phyloP scores from a whole-genome alignment of 2,329 filamentous ascomycete genomes.

The Clonostachys chloroleuca region DNA sequence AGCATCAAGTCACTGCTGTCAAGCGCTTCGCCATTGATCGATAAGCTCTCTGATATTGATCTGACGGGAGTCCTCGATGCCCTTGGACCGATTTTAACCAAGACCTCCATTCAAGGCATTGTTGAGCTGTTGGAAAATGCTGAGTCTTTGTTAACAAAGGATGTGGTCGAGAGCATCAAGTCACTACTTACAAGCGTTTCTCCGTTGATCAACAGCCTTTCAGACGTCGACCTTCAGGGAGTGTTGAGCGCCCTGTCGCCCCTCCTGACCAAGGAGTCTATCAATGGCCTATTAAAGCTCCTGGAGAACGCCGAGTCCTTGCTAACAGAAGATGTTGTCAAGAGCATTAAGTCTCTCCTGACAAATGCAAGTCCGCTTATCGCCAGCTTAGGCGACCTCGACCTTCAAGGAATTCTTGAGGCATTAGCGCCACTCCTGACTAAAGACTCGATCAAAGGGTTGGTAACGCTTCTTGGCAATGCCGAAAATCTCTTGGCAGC shows the following conservation, averaged over 20 bases:
- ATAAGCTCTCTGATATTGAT: slow-evolving; percentile 19
- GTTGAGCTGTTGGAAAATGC: slow-evolving; percentile 25
- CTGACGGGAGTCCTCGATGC: slow-evolving; percentile 17
- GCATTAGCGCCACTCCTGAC: slow-evolving; percentile 20
- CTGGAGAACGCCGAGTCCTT: slow-evolving; percentile 22
- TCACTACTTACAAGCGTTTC: slow-evolving; percentile 9
- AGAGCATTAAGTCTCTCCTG: slow-evolving; percentile 12
- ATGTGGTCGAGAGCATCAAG: slow-evolving; percentile 11
- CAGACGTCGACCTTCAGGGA: slow-evolving; percentile 23
- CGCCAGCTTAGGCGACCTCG: slow-evolving; percentile 19
- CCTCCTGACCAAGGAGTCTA: slow-evolving; percentile 15
- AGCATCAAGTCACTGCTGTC: slow-evolving; percentile 8
- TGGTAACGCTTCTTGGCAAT: slow-evolving; percentile 25
- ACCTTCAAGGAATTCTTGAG: slow-evolving; percentile 24
- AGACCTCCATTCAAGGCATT: slow-evolving; percentile 19
- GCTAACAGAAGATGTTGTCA: slow-evolving; percentile 13
- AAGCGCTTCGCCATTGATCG: slow-evolving; percentile 11
- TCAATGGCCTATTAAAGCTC: slow-evolving; percentile 22
- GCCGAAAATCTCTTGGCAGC: slow-evolving; percentile 26
- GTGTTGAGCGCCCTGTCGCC: slow-evolving; percentile 16
- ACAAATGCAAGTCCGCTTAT: slow-evolving; percentile 18
- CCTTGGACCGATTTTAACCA: slow-evolving; percentile 19
- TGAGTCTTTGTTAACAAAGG: slow-evolving; percentile 14
- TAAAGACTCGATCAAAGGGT: slow-evolving; percentile 21
- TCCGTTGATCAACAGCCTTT: slow-evolving; percentile 15